Conservation (phyloP, 2,329 filamentous ascomycete genomes). For the Aspergillus cejpii region DNA sequence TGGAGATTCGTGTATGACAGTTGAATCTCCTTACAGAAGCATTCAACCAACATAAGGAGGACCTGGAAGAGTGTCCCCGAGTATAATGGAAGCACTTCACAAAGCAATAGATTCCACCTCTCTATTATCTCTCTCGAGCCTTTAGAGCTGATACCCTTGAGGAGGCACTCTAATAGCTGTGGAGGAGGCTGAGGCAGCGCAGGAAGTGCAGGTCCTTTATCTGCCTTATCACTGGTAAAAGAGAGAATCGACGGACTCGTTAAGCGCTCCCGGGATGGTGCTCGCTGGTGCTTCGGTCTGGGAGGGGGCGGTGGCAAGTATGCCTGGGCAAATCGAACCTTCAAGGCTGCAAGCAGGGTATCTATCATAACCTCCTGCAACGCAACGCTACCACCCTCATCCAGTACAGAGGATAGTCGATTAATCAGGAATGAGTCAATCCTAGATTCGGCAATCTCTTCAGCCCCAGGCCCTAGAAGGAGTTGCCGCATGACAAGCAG, state of each 20-base stretch:
- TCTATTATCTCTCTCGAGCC: constrained; percentile 73
- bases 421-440: constrained; percentile 66
- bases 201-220: constrained; percentile 31
- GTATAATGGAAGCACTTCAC: constrained; percentile 77
- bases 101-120: constrained; percentile 83
- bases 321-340: constrained; percentile 47
- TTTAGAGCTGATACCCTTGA: constrained; percentile 68
- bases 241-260: constrained; percentile 41
- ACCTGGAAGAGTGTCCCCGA: constrained; percentile 81
- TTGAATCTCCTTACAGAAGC: constrained; percentile 71
- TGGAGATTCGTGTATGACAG: constrained; percentile 66
- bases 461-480: constrained; percentile 36
- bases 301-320: constrained; percentile 28
- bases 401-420: constrained; percentile 56
- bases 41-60: constrained; percentile 83
- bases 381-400: constrained; percentile 55
- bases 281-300: constrained; percentile 32
- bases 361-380: constrained; percentile 73
- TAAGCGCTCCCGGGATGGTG: constrained; percentile 35
- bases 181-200: constrained; percentile 49
- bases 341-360: constrained; percentile 67
- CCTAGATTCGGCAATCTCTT: constrained; percentile 42
- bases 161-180: constrained; percentile 69
- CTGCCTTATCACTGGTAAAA: constrained; percentile 41
- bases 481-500: constrained; percentile 56